These are phyloP conservation scores for Penicillium sp. DNA, from an alignment of 2,329 filamentous ascomycete genomes.

Conservation along the genomic window DNA sequence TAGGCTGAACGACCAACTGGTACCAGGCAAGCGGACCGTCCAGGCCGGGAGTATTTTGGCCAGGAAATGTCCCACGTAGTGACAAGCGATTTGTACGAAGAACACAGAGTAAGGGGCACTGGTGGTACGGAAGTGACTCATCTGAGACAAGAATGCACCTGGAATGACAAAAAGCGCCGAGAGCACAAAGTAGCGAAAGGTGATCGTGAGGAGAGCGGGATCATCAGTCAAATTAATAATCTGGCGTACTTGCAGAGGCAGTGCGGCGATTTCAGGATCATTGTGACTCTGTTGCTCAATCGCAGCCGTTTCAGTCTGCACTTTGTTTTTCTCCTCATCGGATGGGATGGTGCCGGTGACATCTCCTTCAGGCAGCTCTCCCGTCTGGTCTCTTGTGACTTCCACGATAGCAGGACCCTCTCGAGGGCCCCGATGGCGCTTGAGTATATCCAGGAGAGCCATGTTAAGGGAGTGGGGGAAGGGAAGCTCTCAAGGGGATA, in stretches of 20 bases:
- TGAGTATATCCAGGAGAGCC: slow-evolving; percentile 9
- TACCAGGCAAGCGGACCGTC: slow-evolving; percentile 51
- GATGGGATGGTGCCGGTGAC: slow-evolving; percentile 2
- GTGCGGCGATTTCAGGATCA: slow-evolving; percentile 54
- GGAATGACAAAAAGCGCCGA: slow-evolving; percentile 58
- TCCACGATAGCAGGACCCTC: background rate
- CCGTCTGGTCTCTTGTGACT: background rate
- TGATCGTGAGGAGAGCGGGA: slow-evolving; percentile 56
- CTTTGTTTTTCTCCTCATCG: slow-evolving; percentile 21
- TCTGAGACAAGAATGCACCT: slow-evolving; percentile 59
- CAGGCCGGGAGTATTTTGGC: slow-evolving; percentile 53
- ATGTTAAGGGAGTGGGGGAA: background rate
- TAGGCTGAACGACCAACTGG: slow-evolving; percentile 51
- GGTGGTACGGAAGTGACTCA: slow-evolving; percentile 60
- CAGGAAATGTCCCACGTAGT: slow-evolving; percentile 56
- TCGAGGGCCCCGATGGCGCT: slow-evolving; percentile 1
- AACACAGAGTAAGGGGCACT: slow-evolving; percentile 61
- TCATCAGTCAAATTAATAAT: slow-evolving; percentile 61
- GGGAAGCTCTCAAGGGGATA: background rate
- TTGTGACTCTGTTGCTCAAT: slow-evolving; percentile 40
- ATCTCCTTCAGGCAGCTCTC: background rate
- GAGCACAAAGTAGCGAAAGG: slow-evolving; percentile 61
- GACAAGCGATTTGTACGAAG: slow-evolving; percentile 61
- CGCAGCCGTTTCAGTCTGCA: slow-evolving; percentile 17
- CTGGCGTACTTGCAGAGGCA: slow-evolving; percentile 58